These are phyloP conservation scores for Friedmanniomyces endolithicus DNA, from an alignment of 495 filamentous ascomycete genomes.

Conservation along the genomic window DNA sequence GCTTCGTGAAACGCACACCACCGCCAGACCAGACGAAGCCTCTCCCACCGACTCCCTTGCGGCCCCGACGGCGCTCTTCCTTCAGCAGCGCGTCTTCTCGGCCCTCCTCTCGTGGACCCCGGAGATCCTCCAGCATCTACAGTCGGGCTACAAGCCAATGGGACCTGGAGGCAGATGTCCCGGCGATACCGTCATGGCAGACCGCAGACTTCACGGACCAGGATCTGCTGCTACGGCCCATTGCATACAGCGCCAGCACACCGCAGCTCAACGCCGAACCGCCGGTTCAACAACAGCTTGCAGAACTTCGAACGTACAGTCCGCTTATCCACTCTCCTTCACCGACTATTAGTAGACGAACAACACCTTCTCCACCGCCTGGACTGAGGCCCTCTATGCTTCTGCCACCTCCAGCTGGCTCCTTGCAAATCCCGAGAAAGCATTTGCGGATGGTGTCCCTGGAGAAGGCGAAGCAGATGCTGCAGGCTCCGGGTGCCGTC, in stretches of 20 bases:
- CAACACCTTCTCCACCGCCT: slow-evolving; percentile 6
- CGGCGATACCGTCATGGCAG: slow-evolving; percentile 7
- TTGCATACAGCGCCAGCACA: slow-evolving; percentile 17
- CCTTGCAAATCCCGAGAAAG: neutral
- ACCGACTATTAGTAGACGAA: slow-evolving; percentile 5
- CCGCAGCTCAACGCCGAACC: slow-evolving; percentile 9
- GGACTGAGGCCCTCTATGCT: slow-evolving; percentile 4
- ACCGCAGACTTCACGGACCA: slow-evolving; percentile 9
- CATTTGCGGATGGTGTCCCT: slow-evolving; percentile 12
- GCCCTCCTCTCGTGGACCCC: neutral
- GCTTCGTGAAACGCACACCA: slow-evolving; percentile 15
- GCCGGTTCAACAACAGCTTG: neutral
- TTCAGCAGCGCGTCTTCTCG: slow-evolving; percentile 1
- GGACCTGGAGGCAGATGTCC: neutral
- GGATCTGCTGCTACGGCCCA: slow-evolving; percentile 5
- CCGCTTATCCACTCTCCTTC: slow-evolving; percentile 17
- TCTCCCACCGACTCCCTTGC: slow-evolving; percentile 13
- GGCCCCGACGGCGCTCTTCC: neutral
- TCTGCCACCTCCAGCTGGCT: slow-evolving; percentile 8
- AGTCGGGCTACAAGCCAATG: slow-evolving; percentile 15
- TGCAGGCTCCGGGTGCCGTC: slow-evolving; percentile 8
- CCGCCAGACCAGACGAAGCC: slow-evolving; percentile 8
- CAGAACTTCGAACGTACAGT: slow-evolving; percentile 8
- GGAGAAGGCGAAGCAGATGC: slow-evolving; percentile 9
- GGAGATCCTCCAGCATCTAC: slow-evolving; percentile 20